phyloP scores from a whole-genome alignment of 176 grass and related monocot species.

The Rhynchospora breviuscula region DNA sequence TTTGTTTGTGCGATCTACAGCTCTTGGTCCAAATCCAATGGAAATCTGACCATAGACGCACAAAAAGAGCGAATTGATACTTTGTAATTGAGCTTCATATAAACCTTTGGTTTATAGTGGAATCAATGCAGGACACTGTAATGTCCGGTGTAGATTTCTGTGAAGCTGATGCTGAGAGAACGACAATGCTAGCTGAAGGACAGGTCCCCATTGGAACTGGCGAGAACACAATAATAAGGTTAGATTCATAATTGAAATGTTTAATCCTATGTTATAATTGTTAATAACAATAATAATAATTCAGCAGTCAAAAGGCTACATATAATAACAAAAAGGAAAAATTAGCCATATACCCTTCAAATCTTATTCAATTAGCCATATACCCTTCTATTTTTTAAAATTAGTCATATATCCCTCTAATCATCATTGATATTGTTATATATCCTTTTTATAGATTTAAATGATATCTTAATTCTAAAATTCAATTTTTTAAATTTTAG shows the following conservation, averaged over 20 bases:
- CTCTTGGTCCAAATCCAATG: background rate
- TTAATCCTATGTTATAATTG: background rate
- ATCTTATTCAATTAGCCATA: too few relatives aligned
- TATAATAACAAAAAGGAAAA: background rate
- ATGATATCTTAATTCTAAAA: too few relatives aligned
- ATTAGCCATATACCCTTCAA: too few relatives aligned
- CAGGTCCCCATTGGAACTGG: slow-evolving; percentile 74
- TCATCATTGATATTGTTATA: too few relatives aligned
- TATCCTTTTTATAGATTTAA: too few relatives aligned
- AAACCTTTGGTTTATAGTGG: background rate
- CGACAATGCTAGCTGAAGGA: slow-evolving; percentile 49
- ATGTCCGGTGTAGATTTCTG: slow-evolving; percentile 85
- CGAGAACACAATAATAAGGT: slow-evolving; percentile 80
- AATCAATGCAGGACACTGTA: slow-evolving; percentile 60
- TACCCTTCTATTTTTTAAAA: too few relatives aligned
- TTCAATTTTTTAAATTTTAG: too few relatives aligned
- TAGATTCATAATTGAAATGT: slow-evolving; percentile 1
- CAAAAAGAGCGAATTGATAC: background rate
- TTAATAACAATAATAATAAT: background rate
- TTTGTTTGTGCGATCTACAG: background rate
- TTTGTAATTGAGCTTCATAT: background rate
- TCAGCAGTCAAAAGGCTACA: background rate
- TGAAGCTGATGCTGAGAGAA: slow-evolving; percentile 68
- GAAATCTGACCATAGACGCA: background rate
- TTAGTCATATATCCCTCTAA: too few relatives aligned